Conservation (phyloP, 2,329 filamentous ascomycete species). For the Shiraia bambusicola region DNA sequence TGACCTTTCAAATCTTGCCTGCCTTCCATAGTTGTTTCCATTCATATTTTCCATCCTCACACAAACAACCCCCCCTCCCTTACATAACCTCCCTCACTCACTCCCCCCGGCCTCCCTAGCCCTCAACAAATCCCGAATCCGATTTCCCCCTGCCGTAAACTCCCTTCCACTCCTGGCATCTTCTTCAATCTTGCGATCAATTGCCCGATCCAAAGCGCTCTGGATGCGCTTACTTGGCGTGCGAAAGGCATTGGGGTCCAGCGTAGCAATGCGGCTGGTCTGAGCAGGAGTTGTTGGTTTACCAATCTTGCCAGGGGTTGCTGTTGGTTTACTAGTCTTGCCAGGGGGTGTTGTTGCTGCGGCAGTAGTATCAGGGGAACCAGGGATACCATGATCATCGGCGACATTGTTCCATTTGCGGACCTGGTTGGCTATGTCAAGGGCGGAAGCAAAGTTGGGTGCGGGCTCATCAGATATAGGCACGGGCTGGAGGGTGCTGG, state of each 20-base stretch:
- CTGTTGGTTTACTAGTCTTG: too few species aligned
- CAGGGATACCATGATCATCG: not conserved
- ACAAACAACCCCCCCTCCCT: too few species aligned
- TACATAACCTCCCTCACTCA: too few species aligned
- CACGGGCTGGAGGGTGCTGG: not conserved
- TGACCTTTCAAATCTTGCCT: too few species aligned
- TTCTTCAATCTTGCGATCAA: conserved; percentile 30
- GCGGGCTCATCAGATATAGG: not conserved
- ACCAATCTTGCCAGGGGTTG: conserved; percentile 1
- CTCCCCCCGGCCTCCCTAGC: too few species aligned
- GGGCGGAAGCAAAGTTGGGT: conserved; percentile 11
- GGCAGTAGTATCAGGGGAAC: not conserved
- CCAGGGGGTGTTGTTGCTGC: not conserved
- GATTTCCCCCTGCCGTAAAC: conserved; percentile 15
- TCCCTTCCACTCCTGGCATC: conserved; percentile 14
- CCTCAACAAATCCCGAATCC: conserved; percentile 15
- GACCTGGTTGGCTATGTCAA: conserved; percentile 16
- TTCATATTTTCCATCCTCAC: too few species aligned
- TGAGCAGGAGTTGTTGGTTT: conserved; percentile 1
- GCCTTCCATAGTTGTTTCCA: too few species aligned
- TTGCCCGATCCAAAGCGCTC: conserved; percentile 21
- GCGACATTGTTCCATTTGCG: conserved; percentile 12
- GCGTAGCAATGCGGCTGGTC: not conserved
- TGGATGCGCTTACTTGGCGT: conserved; percentile 29
- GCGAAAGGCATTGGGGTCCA: conserved; percentile 16